These are phyloP conservation scores for Apostasia shenzhenica DNA, from an alignment of 106 monocot genomes.

Conservation along the genomic window DNA sequence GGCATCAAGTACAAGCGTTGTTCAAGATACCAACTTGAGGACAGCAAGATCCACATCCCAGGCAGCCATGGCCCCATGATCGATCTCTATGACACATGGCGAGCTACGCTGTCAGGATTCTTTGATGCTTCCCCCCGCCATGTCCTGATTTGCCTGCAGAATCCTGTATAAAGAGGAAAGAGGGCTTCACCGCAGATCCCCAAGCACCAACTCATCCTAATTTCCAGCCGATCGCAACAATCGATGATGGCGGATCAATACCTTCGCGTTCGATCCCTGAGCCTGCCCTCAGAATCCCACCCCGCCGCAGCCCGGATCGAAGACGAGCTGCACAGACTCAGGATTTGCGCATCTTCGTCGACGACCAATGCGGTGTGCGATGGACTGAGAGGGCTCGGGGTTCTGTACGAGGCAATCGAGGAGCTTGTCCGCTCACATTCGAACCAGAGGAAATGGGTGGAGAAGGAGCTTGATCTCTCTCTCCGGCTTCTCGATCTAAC, in stretches of 20 bases:
- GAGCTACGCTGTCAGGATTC: no score
- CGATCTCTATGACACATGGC: no score
- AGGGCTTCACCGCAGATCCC: no score
- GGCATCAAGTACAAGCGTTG: no score
- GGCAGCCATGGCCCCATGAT: no score
- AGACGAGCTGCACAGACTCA: constrained; percentile 17
- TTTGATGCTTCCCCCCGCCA: no score
- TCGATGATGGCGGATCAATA: background rate
- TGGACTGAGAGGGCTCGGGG: constrained; percentile 9
- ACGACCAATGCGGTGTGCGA: background rate
- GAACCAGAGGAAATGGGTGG: constrained; percentile 23
- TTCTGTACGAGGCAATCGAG: constrained; percentile 18
- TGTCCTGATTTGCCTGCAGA: no score
- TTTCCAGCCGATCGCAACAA: no score
- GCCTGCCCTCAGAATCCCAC: constrained; percentile 30
- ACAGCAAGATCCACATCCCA: no score
- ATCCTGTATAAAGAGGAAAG: no score
- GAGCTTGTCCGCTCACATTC: constrained; percentile 19
- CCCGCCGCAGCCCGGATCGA: background rate
- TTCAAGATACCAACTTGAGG: no score
- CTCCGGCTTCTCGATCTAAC: constrained; percentile 20
- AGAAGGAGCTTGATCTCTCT: constrained; percentile 18
- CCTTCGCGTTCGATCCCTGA: constrained; percentile 26
- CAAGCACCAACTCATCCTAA: no score
- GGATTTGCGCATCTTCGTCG: background rate